Percentiles rank a stretch among this genome's conserved stretches.
phyloP scores from a whole-genome alignment of 2,329 filamentous ascomycete species.

The Aaosphaeria pasadenensis region DNA sequence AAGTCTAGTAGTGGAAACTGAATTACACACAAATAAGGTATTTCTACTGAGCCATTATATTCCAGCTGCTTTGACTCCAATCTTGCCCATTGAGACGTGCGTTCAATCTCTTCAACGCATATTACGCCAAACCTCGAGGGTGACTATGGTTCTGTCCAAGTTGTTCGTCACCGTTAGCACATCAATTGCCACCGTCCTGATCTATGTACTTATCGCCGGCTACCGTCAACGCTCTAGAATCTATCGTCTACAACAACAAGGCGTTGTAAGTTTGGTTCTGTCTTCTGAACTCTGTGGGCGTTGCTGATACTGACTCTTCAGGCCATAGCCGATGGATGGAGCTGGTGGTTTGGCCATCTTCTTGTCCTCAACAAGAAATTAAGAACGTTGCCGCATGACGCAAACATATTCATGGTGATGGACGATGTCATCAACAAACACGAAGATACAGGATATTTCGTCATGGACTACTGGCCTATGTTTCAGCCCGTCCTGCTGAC shows the following conservation, averaged over 20 bases:
- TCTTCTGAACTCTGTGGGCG: background rate
- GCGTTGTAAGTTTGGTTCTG: conserved; percentile 4
- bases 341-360: conserved; percentile 9
- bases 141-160: background rate
- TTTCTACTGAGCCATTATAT: too few relatives aligned
- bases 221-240: conserved; percentile 1
- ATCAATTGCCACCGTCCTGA: background rate
- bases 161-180: background rate
- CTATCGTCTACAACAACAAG: conserved; percentile 4
- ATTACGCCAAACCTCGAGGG: background rate
- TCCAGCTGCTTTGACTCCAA: background rate
- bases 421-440: conserved; percentile 2
- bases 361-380: conserved; percentile 1
- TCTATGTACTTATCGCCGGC: background rate
- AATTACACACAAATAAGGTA: too few relatives aligned
- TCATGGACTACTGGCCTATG: conserved; percentile 8
- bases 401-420: conserved; percentile 1
- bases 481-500: conserved; percentile 1
- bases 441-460: conserved; percentile 6
- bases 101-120: background rate
- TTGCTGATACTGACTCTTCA: background rate
- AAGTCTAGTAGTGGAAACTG: too few relatives aligned
- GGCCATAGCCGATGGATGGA: conserved; percentile 8
- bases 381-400: background rate
- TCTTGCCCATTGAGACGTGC: background rate